A percentile compares a stretch with the other conserved stretches of the same genome.
Evolutionary conservation across 1,284 basidiomycete genomes (phyloP).

Genomic region (Exobasidium rhododendri): DNA sequence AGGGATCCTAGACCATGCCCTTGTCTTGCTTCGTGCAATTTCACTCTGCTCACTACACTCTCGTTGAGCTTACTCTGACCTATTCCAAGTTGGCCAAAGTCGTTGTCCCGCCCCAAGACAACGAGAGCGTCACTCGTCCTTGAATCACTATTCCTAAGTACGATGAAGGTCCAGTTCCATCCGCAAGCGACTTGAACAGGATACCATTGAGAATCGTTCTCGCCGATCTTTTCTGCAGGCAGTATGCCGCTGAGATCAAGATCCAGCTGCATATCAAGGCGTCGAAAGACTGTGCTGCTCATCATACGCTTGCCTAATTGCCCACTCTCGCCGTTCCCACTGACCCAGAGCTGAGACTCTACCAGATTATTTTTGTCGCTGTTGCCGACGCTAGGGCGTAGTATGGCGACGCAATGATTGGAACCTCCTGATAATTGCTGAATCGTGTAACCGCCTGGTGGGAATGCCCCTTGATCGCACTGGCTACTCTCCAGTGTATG

Average conservation of each 20-base stretch:
- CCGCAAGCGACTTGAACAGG: background rate
- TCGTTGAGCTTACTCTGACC: background rate
- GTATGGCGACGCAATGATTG: background rate
- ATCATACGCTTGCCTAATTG: background rate
- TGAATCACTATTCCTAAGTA: background rate
- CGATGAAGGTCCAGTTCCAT: constrained; percentile 8
- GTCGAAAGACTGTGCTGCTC: background rate
- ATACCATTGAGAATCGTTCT: no score
- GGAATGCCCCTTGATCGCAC: background rate
- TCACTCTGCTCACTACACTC: background rate
- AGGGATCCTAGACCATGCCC: background rate
- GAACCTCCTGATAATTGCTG: constrained; percentile 5
- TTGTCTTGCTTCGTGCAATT: background rate
- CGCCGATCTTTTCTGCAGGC: background rate
- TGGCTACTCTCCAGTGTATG: background rate
- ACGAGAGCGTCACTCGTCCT: constrained; percentile 8
- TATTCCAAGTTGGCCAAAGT: constrained; percentile 14
- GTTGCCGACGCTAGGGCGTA: background rate
- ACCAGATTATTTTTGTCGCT: background rate
- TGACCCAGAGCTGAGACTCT: constrained; percentile 3
- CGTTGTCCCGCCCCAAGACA: constrained; percentile 10
- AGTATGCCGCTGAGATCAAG: background rate
- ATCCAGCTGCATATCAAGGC: background rate
- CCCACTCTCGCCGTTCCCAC: background rate
- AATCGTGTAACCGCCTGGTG: background rate